Evolutionary conservation across 2,329 filamentous ascomycete species (phyloP), one percentile per base, ranked within the genome.

Genomic region (Cadophora sp.): DNA sequence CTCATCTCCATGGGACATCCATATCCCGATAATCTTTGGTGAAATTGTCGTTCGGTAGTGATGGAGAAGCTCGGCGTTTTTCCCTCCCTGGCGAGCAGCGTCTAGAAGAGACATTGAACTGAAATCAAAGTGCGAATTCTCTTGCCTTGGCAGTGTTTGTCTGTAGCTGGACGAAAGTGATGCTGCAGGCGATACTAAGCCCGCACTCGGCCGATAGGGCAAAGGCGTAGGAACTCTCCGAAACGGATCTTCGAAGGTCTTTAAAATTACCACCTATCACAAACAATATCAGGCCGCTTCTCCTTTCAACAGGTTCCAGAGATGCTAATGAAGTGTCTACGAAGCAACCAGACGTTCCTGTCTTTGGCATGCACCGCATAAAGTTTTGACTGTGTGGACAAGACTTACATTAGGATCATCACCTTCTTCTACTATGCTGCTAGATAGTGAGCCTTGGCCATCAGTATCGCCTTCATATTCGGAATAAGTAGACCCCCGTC

Each of bases 11-110:
- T 69, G 65, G 27, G 66, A 46, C 9, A 68, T 65, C 31, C 70
- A 62, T 62, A 22, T 56, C 24, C 71, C 60, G 37, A 74, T 71
- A 43, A 77, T 68, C 22, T 71, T 71, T 16, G 67, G 68, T 8
- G 77, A 75, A 50, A 78, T 73, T 37, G 65, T 65, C n/a, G 66
- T 71, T 16, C 74, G 73, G 62, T 77, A 77, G 64, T 76, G 73
- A 37, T 73, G 62, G 11, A 76, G 26, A 6, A 73, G 61, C 12
- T 66, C 50, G 14, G 60, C 56, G 66, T 72, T 62, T 31, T 55
- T 63, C 22, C 66, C 68, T 62, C 67, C 65, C 12, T 31, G n/a
- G 4, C 46, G 65, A 29, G 59, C 62, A 34, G 22, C 26, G 34
- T 68, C 62, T 5, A 64, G 29, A 53, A 53, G 40, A 22, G 69